Base-by-base conservation (phyloP, 768 basidiomycete species). In the Auricularia auricula-judae region DNA sequence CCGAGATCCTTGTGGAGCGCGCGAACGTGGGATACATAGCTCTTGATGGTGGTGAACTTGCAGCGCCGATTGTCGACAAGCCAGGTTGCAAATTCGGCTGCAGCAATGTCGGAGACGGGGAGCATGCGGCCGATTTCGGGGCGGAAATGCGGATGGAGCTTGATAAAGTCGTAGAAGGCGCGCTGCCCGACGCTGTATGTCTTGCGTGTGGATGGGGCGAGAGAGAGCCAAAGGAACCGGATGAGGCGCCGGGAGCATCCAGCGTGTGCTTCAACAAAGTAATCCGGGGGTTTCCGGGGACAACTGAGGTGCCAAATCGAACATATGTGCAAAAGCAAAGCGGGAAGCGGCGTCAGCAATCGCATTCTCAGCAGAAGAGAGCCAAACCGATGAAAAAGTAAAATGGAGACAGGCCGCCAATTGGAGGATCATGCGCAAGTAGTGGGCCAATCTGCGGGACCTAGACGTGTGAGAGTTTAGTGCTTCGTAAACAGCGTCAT, bases 161-260 rank as follows among this genome's bases (percentile, higher is more conserved):
- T 39, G 63, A 68, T 63, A 62, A 72, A 76, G 43, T 74, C 66
- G 63, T 74, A 61, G 68, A 72, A 77, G 1, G 70, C 74, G 3
- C 67, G 62, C 60, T 77, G 75, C 4, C 75, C 74, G 0, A 74
- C 67, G 18, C 67, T 65, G 65, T 77, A 76, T 7, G 72, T 70
- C 36, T 66, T 69, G 0, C 72, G 66, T 43, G 76, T 76, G 47
- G 68, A 72, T 34, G 71, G 63, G 5, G 74, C 70, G 44, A 75
- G 69, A 1, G 73, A 71, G 62, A 75, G 71, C 73, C 71, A 76
- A 10, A 76, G 69, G 67, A 66, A 51, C 16, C 47, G 21, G 47
- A 71, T 47, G 68, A 70, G 21, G 68, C 69, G 43, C 68, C 65
- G 2, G 34, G 34, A 16, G 44, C 23, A 63, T 23, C 67, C 67